Evolutionary conservation across 257 asterid species (phyloP).

Genomic region (Nicotiana paniculata): DNA sequence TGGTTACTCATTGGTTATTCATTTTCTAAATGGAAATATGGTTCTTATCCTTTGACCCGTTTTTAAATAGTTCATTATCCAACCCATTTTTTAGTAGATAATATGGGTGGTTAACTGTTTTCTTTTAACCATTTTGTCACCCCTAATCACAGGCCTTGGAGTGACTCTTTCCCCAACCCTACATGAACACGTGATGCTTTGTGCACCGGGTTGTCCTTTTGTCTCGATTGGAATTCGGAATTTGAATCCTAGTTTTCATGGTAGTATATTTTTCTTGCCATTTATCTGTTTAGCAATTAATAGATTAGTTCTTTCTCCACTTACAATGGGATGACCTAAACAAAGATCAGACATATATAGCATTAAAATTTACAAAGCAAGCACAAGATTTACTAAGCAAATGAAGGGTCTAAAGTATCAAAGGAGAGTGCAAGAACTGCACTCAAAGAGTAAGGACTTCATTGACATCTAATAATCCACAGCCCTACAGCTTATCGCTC

Average conservation of each 20-base stretch:
- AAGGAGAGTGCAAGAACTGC: not conserved
- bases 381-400: not conserved
- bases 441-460: slow-evolving; percentile 4
- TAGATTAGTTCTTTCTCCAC: not conserved
- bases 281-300: not conserved
- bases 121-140: no score
- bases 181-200: no score
- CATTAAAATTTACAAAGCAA: not conserved
- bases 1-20: no score
- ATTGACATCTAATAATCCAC: not conserved
- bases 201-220: no score
- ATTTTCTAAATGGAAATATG: no score
- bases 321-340: not conserved
- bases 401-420: not conserved
- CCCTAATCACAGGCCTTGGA: no score
- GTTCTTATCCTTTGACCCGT: no score
- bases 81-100: no score
- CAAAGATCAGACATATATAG: not conserved
- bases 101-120: no score
- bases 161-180: no score
- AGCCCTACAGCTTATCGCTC: not conserved
- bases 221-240: no score
- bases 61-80: no score
- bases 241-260: not conserved
- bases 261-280: not conserved